Percentiles rank a stretch among this genome's conserved stretches.
phyloP scores from a whole-genome alignment of 306 rosid genomes.

The Carpinus fangiana region DNA sequence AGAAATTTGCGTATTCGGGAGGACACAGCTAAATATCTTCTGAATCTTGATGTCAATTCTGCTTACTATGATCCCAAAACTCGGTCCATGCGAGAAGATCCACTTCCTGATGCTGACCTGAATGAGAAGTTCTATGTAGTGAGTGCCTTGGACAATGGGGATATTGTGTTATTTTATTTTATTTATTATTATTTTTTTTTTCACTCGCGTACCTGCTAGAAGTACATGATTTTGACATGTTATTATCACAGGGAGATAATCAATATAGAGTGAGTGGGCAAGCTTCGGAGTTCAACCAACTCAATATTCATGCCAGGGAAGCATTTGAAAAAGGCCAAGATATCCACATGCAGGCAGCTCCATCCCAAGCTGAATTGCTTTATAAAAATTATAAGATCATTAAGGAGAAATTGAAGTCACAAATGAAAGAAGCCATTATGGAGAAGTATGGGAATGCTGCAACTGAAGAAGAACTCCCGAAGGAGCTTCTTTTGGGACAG shows the following conservation, averaged over 20 bases:
- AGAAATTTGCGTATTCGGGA: constrained; percentile 66
- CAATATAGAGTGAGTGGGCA: constrained; percentile 55
- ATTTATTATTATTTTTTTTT: not conserved
- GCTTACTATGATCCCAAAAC: constrained; percentile 64
- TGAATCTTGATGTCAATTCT: constrained; percentile 60
- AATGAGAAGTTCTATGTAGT: constrained; percentile 65
- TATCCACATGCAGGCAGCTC: constrained; percentile 69
- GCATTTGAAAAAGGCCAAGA: constrained; percentile 67
- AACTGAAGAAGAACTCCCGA: constrained; percentile 49
- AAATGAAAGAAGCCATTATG: constrained; percentile 53
- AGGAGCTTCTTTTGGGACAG: constrained; percentile 66
- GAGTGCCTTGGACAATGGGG: constrained; percentile 21
- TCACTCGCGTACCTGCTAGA: constrained; percentile 19
- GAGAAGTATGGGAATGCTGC: constrained; percentile 70
- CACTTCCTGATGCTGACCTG: constrained; percentile 74
- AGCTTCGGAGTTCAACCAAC: constrained; percentile 62
- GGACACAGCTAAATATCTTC: constrained; percentile 63
- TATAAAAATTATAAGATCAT: constrained; percentile 55
- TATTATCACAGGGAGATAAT: constrained; percentile 45
- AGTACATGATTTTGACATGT: constrained; percentile 27
- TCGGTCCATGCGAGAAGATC: constrained; percentile 72
- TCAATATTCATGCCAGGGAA: constrained; percentile 62
- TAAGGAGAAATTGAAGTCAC: constrained; percentile 57
- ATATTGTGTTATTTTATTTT: not conserved
- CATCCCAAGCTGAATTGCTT: constrained; percentile 68